phyloP scores from a whole-genome alignment of 1,139 yeast species.

The Suhomyces panamericanus region DNA sequence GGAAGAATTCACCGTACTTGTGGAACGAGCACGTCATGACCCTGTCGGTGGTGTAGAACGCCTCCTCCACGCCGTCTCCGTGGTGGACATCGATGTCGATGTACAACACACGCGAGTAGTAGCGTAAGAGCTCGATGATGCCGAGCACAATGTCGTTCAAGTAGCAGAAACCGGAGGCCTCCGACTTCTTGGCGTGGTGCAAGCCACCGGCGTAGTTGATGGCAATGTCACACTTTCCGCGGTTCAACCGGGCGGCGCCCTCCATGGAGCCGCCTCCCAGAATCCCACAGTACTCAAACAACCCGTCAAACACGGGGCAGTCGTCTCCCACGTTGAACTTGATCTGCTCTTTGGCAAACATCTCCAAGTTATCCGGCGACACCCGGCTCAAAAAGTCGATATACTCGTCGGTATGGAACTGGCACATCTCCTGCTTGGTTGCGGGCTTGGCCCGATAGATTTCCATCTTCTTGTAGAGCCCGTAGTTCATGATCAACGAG shows the following conservation, averaged over 20 bases:
- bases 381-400: slow-evolving; percentile 91
- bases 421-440: slow-evolving; percentile 96
- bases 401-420: slow-evolving; percentile 96
- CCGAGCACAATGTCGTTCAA: slow-evolving; percentile 85
- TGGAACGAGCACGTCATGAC: slow-evolving; percentile 98
- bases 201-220: slow-evolving; percentile 98
- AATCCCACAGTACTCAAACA: slow-evolving; percentile 90
- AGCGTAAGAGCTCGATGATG: slow-evolving; percentile 81
- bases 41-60: slow-evolving; percentile 91
- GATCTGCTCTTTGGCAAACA: slow-evolving; percentile 87
- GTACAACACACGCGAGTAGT: slow-evolving; percentile 90
- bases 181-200: slow-evolving; percentile 95
- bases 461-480: slow-evolving; percentile 94
- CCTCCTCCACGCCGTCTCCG: slow-evolving; percentile 99
- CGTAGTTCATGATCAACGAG: slow-evolving; percentile 94
- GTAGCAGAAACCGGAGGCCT: slow-evolving; percentile 96
- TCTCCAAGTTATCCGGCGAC: slow-evolving; percentile 89
- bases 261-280: slow-evolving; percentile 97
- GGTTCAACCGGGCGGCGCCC: slow-evolving; percentile 88
- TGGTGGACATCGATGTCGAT: slow-evolving; percentile 97
- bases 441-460: slow-evolving; percentile 97
- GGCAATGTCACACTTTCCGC: slow-evolving; percentile 94
- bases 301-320: slow-evolving; percentile 97
- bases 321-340: slow-evolving; percentile 97
- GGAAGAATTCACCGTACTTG: slow-evolving; percentile 94